A percentile compares a stretch with the other conserved stretches of the same genome.
These are phyloP conservation scores for Fusarium tuaranense DNA, from an alignment of 2,329 filamentous ascomycete species.

Conservation along the genomic window DNA sequence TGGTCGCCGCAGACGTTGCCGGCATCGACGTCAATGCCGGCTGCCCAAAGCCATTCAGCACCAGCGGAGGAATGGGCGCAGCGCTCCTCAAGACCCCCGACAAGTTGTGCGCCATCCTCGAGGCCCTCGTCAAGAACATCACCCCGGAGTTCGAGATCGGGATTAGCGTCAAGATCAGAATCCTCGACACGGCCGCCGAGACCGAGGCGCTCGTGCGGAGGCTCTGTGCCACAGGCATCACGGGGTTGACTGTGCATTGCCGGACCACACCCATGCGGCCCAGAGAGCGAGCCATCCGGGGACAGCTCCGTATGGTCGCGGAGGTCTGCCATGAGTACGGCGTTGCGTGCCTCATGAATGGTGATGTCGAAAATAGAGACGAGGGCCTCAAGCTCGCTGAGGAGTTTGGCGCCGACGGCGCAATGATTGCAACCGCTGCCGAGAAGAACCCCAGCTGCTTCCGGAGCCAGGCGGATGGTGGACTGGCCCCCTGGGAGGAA, in stretches of 20 bases:
- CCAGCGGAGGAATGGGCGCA: slow-evolving; percentile 93
- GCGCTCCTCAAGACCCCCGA: slow-evolving; percentile 89
- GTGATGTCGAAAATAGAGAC: slow-evolving; percentile 83
- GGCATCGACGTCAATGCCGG: slow-evolving; percentile 98
- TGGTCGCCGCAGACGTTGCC: slow-evolving; percentile 88
- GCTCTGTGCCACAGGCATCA: slow-evolving; percentile 90
- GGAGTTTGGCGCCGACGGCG: slow-evolving; percentile 89
- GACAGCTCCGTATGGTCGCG: slow-evolving; percentile 86
- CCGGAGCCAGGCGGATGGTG: slow-evolving; percentile 75
- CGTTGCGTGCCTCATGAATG: slow-evolving; percentile 95
- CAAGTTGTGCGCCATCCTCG: slow-evolving; percentile 83
- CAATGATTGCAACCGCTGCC: slow-evolving; percentile 95
- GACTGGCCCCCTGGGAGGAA: slow-evolving; percentile 78
- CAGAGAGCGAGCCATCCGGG: slow-evolving; percentile 85
- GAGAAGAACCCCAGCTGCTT: slow-evolving; percentile 95
- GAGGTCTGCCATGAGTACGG: slow-evolving; percentile 84
- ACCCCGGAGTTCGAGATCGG: slow-evolving; percentile 84
- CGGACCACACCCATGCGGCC: slow-evolving; percentile 96
- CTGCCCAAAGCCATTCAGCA: slow-evolving; percentile 98
- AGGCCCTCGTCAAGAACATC: slow-evolving; percentile 83
- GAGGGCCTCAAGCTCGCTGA: slow-evolving; percentile 77
- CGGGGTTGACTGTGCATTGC: slow-evolving; percentile 92
- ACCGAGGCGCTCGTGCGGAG: slow-evolving; percentile 83
- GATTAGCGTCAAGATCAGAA: slow-evolving; percentile 95
- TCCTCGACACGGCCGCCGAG: slow-evolving; percentile 80